Evolutionary conservation across 352 stramenopile species (phyloP), one percentile per base, ranked within the genome.

Genomic region (Globisporangium ultimum): DNA sequence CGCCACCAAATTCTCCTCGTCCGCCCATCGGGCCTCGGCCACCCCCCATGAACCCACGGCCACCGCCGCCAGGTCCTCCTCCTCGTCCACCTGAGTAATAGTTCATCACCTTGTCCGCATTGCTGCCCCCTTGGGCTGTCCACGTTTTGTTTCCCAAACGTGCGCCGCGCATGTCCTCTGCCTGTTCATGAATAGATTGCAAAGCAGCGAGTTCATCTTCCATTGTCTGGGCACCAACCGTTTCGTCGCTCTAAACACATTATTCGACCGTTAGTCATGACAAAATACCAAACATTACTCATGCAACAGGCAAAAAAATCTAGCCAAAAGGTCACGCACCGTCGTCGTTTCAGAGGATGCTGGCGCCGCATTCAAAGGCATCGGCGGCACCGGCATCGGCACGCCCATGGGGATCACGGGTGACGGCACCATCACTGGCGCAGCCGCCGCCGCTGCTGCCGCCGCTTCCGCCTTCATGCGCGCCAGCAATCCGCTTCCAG

Each of bases 401-500:
- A 32, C 34, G n/a, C 63, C 58, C 41, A 71, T 62, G 2, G 74
- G 60, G 15, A 81, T 47, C 46, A 74, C 66, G 0, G 72, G 72
- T 4, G 76, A 82, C 18, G 76, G 66, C 4, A 71, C 67, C 28
- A 74, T 68, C 15, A 77, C 67, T 14, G 79, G 78, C 0, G 74
- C 74, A 8, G 71, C 75, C 0, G 73, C 75, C 2, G 82, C 80
- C 1, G 79, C 80, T 5, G 76, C 80, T 14, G 78, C 73, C 7
- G 80, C 77, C 34, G 82, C 80, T 60, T 93, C 87, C n/a, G 84
- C 80, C 49, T 94, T 94, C 82, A 94, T 94, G 36, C 85, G 79
- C 48, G 87, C 87, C 34, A 96, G 65, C 45, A 94, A 61, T 7
- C 84, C 85, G 40, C 76, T 88, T 51, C 85, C 82, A 1, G 80